These are phyloP conservation scores for Scenedesmus sp. DNA, from an alignment of 163 green algal species.

Conservation along the genomic window DNA sequence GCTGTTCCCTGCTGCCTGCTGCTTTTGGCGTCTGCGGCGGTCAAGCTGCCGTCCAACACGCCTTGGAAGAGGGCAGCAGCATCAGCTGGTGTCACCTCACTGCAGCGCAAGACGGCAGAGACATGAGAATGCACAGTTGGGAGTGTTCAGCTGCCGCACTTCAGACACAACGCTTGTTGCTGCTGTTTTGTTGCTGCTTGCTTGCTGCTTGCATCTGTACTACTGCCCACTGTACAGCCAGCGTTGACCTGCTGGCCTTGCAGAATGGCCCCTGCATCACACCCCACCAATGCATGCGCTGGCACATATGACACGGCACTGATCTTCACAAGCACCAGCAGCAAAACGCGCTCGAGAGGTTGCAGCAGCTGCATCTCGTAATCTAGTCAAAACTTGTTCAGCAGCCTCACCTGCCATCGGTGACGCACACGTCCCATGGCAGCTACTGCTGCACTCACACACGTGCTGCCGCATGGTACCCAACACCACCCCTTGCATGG, in stretches of 20 bases:
- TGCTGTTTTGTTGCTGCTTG: no score
- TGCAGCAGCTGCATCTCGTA: no score
- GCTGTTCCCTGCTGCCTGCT: not conserved
- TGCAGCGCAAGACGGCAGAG: constrained; percentile 7
- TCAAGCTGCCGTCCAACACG: not conserved
- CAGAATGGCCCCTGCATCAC: no score
- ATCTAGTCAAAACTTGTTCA: no score
- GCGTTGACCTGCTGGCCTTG: no score
- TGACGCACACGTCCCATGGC: not conserved
- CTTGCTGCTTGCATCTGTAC: no score
- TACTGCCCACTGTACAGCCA: no score
- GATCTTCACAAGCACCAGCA: not conserved
- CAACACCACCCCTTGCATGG: no score
- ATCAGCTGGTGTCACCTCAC: constrained; percentile 8
- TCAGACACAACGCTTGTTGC: no score
- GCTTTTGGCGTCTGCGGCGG: not conserved
- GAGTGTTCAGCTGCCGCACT: not conserved
- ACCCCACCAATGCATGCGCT: not conserved
- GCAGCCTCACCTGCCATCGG: no score
- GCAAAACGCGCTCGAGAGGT: not conserved
- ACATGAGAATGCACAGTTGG: not conserved
- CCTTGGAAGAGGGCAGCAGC: constrained; percentile 13
- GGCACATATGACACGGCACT: not conserved
- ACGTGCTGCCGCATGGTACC: not conserved
- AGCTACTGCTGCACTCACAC: not conserved